Evolutionary conservation across 257 asterid genomes (phyloP), one percentile per base, ranked within the genome.

Genomic region (Coffea eugenioides): DNA sequence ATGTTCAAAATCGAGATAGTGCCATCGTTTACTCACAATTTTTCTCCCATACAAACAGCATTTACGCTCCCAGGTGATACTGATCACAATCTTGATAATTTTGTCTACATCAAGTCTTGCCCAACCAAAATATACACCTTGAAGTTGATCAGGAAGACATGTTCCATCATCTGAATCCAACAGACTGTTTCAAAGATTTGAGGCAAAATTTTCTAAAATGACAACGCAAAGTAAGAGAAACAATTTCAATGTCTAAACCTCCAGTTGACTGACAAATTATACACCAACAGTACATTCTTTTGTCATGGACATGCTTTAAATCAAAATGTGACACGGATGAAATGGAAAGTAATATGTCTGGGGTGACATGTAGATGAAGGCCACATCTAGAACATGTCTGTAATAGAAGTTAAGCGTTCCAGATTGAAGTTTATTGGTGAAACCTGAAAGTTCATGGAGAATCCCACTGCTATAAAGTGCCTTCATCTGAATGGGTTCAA

Each of bases 71-170:
- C 96, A 92, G 68, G 93, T 93, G 39, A 88, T 27, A 87, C 91
- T 86, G 82, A 87, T 80, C 76, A 91, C 90, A 76, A 92, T 86
- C 89, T 92, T 94, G 36, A 70, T 76, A 80, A 84, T 83, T 82
- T 86, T 76, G 49, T 82, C 73, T 0, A 69, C 87, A 21, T 91
- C 89, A 76, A 77, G 61, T 85, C 88, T 89, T 74, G 84, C 97
- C 98, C 98, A 92, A 54, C 98, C 98, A 77, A 92, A 82, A 85
- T 83, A 86, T 74, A 90, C 88, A 70, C 97, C 98, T 89, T 88
- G 90, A 76, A 89, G 84, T 90, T 92, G 97, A 86, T 85, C 86
- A 23, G 97, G 93, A 78, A 94, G 89, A 81, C 82, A 59, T 46
- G 68, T 75, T 76, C 84, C 90, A 31, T 78, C 86, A 83, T 90